Conservation (phyloP, 129 eudicot species). For the Escallonia rubra region DNA sequence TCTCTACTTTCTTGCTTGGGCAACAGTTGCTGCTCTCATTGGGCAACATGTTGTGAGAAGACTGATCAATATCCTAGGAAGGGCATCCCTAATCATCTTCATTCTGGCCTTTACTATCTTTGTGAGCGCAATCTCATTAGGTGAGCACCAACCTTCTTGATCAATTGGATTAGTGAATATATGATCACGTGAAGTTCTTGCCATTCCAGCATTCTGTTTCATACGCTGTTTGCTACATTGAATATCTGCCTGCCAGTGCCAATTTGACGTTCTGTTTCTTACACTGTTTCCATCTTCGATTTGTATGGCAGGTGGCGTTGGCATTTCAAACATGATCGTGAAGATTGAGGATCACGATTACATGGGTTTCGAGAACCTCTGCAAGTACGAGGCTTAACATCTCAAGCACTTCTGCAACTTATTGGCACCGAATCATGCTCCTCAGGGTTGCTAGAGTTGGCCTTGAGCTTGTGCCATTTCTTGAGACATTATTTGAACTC, state of each 20-base stretch:
- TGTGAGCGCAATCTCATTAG: constrained; percentile 85
- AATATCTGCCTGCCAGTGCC: no score
- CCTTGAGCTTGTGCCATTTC: no score
- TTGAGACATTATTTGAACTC: no score
- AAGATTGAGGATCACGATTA: constrained; percentile 60
- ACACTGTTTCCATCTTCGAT: no score
- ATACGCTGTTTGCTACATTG: no score
- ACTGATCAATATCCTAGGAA: constrained; percentile 60
- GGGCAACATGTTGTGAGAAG: constrained; percentile 91
- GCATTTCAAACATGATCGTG: constrained; percentile 72
- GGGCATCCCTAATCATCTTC: constrained; percentile 89
- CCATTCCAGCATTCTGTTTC: not conserved
- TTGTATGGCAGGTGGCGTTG: constrained; percentile 70
- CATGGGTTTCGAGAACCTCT: constrained; percentile 87
- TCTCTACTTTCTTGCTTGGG: constrained; percentile 65
- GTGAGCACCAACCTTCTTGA: constrained; percentile 28
- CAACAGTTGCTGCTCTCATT: constrained; percentile 85
- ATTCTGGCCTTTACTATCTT: constrained; percentile 81
- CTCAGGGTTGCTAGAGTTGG: no score
- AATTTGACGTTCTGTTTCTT: no score
- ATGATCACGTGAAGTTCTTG: not conserved
- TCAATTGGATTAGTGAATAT: not conserved
- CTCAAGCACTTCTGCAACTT: not conserved
- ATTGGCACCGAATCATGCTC: no score
- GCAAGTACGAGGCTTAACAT: constrained; percentile 48